phyloP scores from a whole-genome alignment of 352 stramenopile species.

The Phytophthora ramorum region DNA sequence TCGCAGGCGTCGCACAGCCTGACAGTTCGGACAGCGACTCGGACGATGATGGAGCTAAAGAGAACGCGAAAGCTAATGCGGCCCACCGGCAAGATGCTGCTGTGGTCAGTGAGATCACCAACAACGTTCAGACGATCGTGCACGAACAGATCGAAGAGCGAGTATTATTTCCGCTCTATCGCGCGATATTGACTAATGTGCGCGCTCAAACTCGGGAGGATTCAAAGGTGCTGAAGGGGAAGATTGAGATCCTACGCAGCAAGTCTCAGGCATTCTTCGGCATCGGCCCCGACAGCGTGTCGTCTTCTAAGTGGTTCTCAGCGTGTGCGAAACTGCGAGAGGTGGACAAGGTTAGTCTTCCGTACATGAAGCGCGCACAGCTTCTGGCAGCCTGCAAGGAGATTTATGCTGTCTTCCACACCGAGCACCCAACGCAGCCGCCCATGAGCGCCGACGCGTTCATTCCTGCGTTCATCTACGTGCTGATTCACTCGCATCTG shows the following conservation, averaged over 20 bases:
- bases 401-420: constrained; percentile 83
- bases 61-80: constrained; percentile 11
- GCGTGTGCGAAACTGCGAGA: constrained; percentile 72
- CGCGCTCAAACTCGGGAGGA: constrained; percentile 65
- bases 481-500: constrained; percentile 79
- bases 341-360: constrained; percentile 80
- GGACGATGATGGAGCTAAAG: constrained; percentile 34
- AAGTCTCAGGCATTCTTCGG: constrained; percentile 89
- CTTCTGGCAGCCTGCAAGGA: constrained; percentile 81
- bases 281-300: constrained; percentile 74
- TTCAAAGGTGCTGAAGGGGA: constrained; percentile 74
- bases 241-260: constrained; percentile 81
- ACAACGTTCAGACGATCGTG: constrained; percentile 73
- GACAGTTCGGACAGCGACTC: constrained; percentile 40
- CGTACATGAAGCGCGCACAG: constrained; percentile 85
- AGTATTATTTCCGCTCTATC: constrained; percentile 84
- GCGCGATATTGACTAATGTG: constrained; percentile 70
- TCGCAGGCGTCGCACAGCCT: constrained; percentile 57
- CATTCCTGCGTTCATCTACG: constrained; percentile 90
- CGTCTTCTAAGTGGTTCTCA: constrained; percentile 61
- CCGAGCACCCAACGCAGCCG: constrained; percentile 70
- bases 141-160: constrained; percentile 88
- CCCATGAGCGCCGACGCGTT: constrained; percentile 90
- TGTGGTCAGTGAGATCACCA: constrained; percentile 59
- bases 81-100: constrained; percentile 23